Evolutionary conservation across 176 grass and related monocot genomes (phyloP).

Genomic region (Saccharum officinarum): DNA sequence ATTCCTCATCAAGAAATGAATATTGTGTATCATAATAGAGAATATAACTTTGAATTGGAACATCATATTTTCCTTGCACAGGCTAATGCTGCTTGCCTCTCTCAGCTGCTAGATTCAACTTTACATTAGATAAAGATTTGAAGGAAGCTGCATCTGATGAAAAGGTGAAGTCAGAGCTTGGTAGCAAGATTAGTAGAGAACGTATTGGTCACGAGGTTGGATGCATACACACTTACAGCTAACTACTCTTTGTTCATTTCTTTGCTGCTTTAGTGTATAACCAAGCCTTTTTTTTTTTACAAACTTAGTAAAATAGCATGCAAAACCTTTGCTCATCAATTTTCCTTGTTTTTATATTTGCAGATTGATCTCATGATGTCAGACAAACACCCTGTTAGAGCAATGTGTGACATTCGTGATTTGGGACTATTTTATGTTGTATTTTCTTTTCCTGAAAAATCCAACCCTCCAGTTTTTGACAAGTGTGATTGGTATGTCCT

Average conservation of each 20-base stretch:
- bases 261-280: conserved; percentile 9
- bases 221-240: conserved; percentile 2
- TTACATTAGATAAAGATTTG: conserved; percentile 80
- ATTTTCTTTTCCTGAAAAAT: conserved; percentile 75
- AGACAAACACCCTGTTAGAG: conserved; percentile 74
- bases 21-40: background rate
- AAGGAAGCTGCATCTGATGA: conserved; percentile 85
- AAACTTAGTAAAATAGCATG: background rate
- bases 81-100: conserved; percentile 24
- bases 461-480: conserved; percentile 48
- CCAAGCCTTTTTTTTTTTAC: conserved; percentile 13
- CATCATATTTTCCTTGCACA: conserved; percentile 21
- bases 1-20: conserved; percentile 8
- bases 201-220: conserved; percentile 92
- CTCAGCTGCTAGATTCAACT: conserved; percentile 90
- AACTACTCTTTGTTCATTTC: background rate
- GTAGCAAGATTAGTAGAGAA: conserved; percentile 89
- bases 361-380: conserved; percentile 97
- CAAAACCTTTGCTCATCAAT: conserved; percentile 14
- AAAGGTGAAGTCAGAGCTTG: conserved; percentile 78
- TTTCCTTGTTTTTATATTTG: conserved; percentile 43
- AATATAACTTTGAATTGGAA: background rate
- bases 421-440: conserved; percentile 85
- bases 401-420: conserved; percentile 64
- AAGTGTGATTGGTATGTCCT: conserved; percentile 67